Evolutionary conservation across 73 alveolate species (phyloP).

Genomic region (Symbiodinium natans): DNA sequence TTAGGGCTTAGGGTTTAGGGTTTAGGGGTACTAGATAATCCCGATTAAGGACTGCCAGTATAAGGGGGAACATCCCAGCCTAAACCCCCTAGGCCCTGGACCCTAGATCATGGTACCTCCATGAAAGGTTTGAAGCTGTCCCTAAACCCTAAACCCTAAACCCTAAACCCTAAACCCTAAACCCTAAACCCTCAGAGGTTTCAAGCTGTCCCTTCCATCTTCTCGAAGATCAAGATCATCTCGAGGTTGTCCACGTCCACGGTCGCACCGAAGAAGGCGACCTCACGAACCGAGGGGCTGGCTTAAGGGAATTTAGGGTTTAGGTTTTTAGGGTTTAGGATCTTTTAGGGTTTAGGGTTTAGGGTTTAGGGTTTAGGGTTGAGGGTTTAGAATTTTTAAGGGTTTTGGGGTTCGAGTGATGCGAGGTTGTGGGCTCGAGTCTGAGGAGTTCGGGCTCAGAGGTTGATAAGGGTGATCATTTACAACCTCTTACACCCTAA

Average conservation of each 20-base stretch:
- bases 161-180: not conserved
- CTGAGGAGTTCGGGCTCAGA: too few relatives aligned
- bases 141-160: too few relatives aligned
- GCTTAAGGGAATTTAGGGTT: not conserved
- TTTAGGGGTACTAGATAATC: too few relatives aligned
- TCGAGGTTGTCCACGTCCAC: constrained; percentile 49
- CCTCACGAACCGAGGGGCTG: not conserved
- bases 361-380: not conserved
- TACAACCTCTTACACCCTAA: too few relatives aligned
- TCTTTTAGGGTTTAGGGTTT: not conserved
- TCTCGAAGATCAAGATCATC: constrained; percentile 56
- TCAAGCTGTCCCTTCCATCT: constrained; percentile 36
- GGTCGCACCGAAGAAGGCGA: constrained; percentile 36
- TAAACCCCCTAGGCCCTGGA: too few relatives aligned
- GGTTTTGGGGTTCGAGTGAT: not conserved
- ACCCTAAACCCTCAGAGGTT: not conserved
- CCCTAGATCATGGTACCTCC: too few relatives aligned
- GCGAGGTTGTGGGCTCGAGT: not conserved
- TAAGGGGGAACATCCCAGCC: too few relatives aligned
- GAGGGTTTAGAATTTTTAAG: not conserved
- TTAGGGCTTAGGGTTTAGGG: too few relatives aligned
- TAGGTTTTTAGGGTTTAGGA: not conserved
- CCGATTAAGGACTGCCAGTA: too few relatives aligned
- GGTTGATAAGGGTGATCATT: too few relatives aligned
- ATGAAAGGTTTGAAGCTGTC: too few relatives aligned